A percentile compares a stretch with the other conserved stretches of the same genome.
Evolutionary conservation across 1,284 basidiomycete genomes (phyloP).

Genomic region (Mycena citricolor): DNA sequence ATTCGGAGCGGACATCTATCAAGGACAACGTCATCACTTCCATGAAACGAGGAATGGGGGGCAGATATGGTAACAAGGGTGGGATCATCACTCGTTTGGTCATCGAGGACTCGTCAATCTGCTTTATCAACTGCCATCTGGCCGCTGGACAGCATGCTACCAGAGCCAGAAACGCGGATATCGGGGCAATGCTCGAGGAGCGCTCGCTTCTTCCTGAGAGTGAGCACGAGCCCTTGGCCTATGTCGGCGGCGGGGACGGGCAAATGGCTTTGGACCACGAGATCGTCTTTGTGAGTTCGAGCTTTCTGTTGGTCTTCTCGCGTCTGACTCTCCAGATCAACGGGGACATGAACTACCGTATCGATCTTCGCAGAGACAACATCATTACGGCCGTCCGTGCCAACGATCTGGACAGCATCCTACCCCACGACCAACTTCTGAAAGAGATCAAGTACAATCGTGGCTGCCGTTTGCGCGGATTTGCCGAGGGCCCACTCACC

Average conservation of each 20-base stretch:
- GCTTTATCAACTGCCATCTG: conserved; percentile 95
- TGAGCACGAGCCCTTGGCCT: conserved; percentile 57
- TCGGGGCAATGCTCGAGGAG: conserved; percentile 84
- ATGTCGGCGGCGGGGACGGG: conserved; percentile 89
- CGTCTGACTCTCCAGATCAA: conserved; percentile 48
- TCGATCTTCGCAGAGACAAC: conserved; percentile 85
- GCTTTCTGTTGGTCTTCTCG: conserved; percentile 7
- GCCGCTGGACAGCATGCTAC: conserved; percentile 90
- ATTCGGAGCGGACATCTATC: conserved; percentile 54
- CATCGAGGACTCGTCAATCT: conserved; percentile 88
- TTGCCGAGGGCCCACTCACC: conserved; percentile 79
- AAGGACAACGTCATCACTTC: conserved; percentile 76
- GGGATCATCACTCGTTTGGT: conserved; percentile 90
- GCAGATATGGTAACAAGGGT: conserved; percentile 96
- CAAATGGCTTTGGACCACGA: conserved; percentile 96
- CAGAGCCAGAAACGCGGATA: conserved; percentile 82
- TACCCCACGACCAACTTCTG: conserved; percentile 84
- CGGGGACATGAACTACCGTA: conserved; percentile 91
- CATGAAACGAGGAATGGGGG: conserved; percentile 90
- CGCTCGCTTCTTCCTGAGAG: conserved; percentile 64
- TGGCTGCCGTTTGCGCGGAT: conserved; percentile 80
- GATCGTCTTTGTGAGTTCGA: conserved; percentile 78
- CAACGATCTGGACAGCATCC: conserved; percentile 64
- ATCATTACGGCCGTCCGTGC: conserved; percentile 70
- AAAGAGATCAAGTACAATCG: conserved; percentile 88